Evolutionary conservation across 768 basidiomycete genomes (phyloP).

Genomic region (Tricholoma flavovirens): DNA sequence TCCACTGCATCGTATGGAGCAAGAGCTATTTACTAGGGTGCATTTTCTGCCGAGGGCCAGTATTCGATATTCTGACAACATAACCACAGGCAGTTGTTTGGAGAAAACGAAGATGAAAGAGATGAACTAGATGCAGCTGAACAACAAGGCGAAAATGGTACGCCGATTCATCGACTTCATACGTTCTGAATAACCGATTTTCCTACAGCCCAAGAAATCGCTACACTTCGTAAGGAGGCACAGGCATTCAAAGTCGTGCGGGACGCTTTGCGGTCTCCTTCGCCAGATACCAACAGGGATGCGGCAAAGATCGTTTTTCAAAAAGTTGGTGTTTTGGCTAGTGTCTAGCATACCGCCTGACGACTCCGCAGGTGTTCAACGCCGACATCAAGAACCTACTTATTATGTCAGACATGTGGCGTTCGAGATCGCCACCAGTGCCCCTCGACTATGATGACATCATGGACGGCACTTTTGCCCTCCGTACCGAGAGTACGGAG

Average conservation of each 20-base stretch:
- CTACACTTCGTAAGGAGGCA: slow-evolving; percentile 82
- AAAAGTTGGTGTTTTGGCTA: slow-evolving; percentile 49
- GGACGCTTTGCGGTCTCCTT: slow-evolving; percentile 47
- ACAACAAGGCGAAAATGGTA: slow-evolving; percentile 91
- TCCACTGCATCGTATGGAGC: slow-evolving; percentile 99
- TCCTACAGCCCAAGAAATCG: slow-evolving; percentile 78
- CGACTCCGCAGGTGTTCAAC: slow-evolving; percentile 68
- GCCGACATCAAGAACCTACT: slow-evolving; percentile 84
- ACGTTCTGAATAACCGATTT: background rate
- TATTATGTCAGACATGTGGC: slow-evolving; percentile 98
- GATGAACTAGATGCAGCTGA: slow-evolving; percentile 89
- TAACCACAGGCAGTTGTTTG: slow-evolving; percentile 76
- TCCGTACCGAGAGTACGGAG: slow-evolving; percentile 23
- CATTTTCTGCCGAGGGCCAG: slow-evolving; percentile 20
- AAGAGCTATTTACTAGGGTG: slow-evolving; percentile 94
- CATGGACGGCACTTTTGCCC: slow-evolving; percentile 52
- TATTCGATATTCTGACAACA: slow-evolving; percentile 1
- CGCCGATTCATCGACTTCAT: slow-evolving; percentile 11
- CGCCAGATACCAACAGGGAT: slow-evolving; percentile 25
- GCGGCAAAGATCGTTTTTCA: slow-evolving; percentile 74
- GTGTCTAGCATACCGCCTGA: background rate
- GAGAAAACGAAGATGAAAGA: slow-evolving; percentile 81
- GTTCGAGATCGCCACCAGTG: slow-evolving; percentile 76
- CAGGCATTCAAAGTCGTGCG: slow-evolving; percentile 83
- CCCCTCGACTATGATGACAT: slow-evolving; percentile 82